A percentile compares a stretch with the other conserved stretches of the same genome.
Conservation (phyloP, 225 moss, liverwort and hornwort species). For the Sphagnum tenellum region DNA sequence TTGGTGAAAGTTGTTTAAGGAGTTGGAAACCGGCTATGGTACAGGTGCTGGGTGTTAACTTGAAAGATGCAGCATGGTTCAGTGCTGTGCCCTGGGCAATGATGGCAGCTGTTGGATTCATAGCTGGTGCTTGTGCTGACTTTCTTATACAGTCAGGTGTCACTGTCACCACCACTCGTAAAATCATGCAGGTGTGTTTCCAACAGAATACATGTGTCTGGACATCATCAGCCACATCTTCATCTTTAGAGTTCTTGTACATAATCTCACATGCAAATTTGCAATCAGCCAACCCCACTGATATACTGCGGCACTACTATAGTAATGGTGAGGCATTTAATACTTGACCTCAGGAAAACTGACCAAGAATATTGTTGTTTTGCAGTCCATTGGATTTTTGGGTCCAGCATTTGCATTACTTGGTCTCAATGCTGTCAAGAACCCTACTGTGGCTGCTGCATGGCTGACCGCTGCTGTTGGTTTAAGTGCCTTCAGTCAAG, state of each 20-base stretch:
- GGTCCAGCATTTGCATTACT: conserved; percentile 66
- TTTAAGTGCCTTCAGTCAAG: conserved; percentile 80
- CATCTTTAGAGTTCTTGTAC: too few relatives aligned
- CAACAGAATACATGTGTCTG: too few relatives aligned
- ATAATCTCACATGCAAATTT: too few relatives aligned
- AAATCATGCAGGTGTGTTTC: conserved; percentile 50
- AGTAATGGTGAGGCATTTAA: too few relatives aligned
- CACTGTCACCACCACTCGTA: conserved; percentile 58
- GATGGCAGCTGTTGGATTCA: conserved; percentile 74
- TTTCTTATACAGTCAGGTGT: conserved; percentile 37
- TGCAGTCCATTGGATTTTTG: conserved; percentile 74
- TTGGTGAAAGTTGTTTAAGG: neutral
- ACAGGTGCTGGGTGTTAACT: conserved; percentile 77
- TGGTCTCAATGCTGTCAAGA: conserved; percentile 45
- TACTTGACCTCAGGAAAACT: neutral
- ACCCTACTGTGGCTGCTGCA: conserved; percentile 54
- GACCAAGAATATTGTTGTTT: neutral
- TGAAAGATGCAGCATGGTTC: conserved; percentile 77
- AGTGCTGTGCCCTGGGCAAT: conserved; percentile 80
- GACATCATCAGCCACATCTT: too few relatives aligned
- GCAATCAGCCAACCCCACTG: too few relatives aligned
- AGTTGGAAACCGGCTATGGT: neutral
- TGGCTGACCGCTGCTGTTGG: conserved; percentile 82
- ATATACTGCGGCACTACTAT: too few relatives aligned
- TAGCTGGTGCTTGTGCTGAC: conserved; percentile 68